Evolutionary conservation across 2,329 filamentous ascomycete species (phyloP), one percentile per base, ranked within the genome.

Genomic region (Diaporthe vaccinii): DNA sequence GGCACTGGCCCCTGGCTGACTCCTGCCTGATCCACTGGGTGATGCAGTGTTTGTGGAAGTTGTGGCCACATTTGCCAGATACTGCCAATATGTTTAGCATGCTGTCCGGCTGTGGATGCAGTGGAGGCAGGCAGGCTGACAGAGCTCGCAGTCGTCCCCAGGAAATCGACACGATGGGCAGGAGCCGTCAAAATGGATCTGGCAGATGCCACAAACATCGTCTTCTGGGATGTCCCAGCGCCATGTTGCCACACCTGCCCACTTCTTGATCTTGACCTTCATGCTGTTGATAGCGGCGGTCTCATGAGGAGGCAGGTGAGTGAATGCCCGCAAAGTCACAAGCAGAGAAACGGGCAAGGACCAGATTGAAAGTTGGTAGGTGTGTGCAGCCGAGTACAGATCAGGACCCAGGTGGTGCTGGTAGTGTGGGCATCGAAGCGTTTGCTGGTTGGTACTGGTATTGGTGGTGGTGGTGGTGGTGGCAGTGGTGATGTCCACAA

Each of bases 21-120:
- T 98, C 97, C 83, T 98, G 96, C 81, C 97, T 95, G 80, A 99
- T 95, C 97, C 97, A 99, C 81, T 95, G 94, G 80, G 94, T 89
- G 80, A 99, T 97, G 84, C 97, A 99, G 85, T 99, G 97, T 94
- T 98, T 97, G 85, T 99, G 97, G 82, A 99, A 99, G 78, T 95
- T 98, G 84, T 99, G 97, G 7, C 95, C 96, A 85, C 97, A 99
- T 87, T 96, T 97, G 58, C 97, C 97, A 76, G 97, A 96, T 78
- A 98, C 96, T 98, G 80, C 31, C 51, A 25, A 73, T 28, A 65
- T 25, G 12, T 49, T 55, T 55, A 69, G 49, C 65, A 41, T 8
- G 49, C 49, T 69, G 65, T 53, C 49, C 15, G 31, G 49, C 6
- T 22, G n/a, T 15, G 25, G n/a, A 28, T 5, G 65, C 4, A 8